Conservation (phyloP, 1,284 basidiomycete genomes). For the Naganishia albida region DNA sequence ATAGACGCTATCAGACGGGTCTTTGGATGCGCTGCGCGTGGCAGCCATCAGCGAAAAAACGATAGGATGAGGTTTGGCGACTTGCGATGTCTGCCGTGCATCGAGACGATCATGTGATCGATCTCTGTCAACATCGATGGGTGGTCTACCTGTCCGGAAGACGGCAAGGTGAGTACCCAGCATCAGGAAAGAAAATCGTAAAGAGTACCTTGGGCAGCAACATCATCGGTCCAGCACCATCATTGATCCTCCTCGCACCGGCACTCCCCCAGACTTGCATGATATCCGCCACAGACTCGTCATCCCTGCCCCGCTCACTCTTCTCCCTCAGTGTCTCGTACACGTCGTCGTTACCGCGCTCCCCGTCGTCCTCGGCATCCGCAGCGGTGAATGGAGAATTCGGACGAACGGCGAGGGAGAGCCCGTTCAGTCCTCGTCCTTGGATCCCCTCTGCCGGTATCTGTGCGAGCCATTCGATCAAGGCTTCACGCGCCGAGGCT, state of each 20-base stretch:
- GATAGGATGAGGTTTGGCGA: neutral
- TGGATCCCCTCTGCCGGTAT: slow-evolving; percentile 11
- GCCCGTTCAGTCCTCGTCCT: slow-evolving; percentile 12
- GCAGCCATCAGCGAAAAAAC: neutral
- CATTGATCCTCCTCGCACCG: slow-evolving; percentile 26
- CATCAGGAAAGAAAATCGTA: neutral
- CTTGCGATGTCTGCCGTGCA: slow-evolving; percentile 25
- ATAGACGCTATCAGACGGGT: slow-evolving; percentile 34
- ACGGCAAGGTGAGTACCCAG: neutral
- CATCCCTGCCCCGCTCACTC: neutral
- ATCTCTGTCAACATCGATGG: slow-evolving; percentile 33
- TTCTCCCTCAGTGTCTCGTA: slow-evolving; percentile 17
- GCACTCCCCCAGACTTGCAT: slow-evolving; percentile 28
- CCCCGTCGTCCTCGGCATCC: slow-evolving; percentile 5
- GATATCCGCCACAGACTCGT: slow-evolving; percentile 30
- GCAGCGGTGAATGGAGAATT: slow-evolving; percentile 21
- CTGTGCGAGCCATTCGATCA: slow-evolving; percentile 17
- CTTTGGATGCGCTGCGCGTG: slow-evolving; percentile 24
- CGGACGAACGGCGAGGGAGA: slow-evolving; percentile 32
- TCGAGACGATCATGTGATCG: slow-evolving; percentile 29
- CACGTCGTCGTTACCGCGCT: neutral
- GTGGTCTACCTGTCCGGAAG: slow-evolving; percentile 29
- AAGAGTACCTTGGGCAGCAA: slow-evolving; percentile 31
- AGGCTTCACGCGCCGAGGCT: slow-evolving; percentile 16
- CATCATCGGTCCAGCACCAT: slow-evolving; percentile 34